Conservation (phyloP, 495 filamentous ascomycete genomes). For the Cercophora sp. region DNA sequence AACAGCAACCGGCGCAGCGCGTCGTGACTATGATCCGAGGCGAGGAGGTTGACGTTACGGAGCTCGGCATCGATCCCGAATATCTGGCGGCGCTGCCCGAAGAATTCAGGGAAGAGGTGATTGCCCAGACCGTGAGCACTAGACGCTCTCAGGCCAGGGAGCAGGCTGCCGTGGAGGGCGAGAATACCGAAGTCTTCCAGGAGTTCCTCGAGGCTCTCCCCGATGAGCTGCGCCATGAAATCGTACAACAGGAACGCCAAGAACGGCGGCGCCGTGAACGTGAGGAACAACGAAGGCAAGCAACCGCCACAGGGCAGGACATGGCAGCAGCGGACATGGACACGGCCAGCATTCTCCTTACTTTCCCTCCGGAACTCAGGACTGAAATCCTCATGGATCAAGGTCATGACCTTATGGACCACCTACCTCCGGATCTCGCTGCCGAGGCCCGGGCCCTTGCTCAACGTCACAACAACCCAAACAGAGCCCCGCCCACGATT, state of each 20-base stretch:
- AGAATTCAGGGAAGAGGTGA: constrained; percentile 90
- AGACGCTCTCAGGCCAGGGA: constrained; percentile 76
- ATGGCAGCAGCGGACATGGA: constrained; percentile 79
- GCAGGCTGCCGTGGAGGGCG: constrained; percentile 59
- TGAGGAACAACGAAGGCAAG: constrained; percentile 60
- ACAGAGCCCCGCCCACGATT: constrained; percentile 18
- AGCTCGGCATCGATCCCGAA: constrained; percentile 86
- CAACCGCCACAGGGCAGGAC: constrained; percentile 48
- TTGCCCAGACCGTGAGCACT: constrained; percentile 79
- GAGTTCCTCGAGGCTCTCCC: constrained; percentile 95
- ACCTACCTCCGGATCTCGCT: constrained; percentile 79
- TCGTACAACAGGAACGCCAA: constrained; percentile 81
- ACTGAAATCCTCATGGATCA: constrained; percentile 86
- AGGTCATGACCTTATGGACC: constrained; percentile 80
- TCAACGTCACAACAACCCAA: constrained; percentile 21
- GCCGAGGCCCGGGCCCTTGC: constrained; percentile 72
- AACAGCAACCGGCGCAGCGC: constrained; percentile 41
- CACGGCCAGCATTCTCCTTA: constrained; percentile 84
- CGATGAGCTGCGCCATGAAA: constrained; percentile 80
- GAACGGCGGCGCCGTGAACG: constrained; percentile 88
- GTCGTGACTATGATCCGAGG: constrained; percentile 79
- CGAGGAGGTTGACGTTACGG: constrained; percentile 83
- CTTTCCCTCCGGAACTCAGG: constrained; percentile 78
- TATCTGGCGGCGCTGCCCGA: constrained; percentile 93
- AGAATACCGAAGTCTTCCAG: constrained; percentile 83